Evolutionary conservation across 2,329 filamentous ascomycete genomes (phyloP).

Genomic region (Fusarium praegraminearum): DNA sequence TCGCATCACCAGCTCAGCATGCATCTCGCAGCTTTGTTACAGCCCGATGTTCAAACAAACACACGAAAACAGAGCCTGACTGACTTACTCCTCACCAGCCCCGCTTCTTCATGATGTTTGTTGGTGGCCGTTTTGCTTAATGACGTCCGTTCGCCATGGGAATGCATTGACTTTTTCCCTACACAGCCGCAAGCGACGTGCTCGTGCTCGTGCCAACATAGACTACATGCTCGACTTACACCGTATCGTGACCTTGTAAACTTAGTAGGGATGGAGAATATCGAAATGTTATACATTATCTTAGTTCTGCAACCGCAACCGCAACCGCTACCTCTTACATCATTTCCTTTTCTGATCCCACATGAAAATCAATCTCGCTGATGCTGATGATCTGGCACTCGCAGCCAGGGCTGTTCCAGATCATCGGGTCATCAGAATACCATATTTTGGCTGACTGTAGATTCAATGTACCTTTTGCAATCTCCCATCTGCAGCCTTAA

Average conservation of each 20-base stretch:
- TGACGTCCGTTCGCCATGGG: constrained; percentile 24
- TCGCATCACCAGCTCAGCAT: neutral
- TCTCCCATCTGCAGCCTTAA: constrained; percentile 44
- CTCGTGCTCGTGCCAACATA: neutral
- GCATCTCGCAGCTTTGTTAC: constrained; percentile 1
- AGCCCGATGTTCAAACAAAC: constrained; percentile 11
- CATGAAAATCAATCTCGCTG: constrained; percentile 44
- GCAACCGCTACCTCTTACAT: neutral
- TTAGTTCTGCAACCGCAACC: neutral
- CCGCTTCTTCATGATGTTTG: constrained; percentile 17
- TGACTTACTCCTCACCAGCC: constrained; percentile 7
- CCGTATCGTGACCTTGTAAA: neutral
- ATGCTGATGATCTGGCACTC: constrained; percentile 43
- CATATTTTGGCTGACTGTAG: neutral
- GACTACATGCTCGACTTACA: neutral
- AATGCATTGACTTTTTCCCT: constrained; percentile 25
- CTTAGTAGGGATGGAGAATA: neutral
- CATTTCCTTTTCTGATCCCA: constrained; percentile 20
- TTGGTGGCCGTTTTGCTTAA: constrained; percentile 16
- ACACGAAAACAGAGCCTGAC: neutral
- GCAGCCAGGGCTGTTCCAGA: constrained; percentile 46
- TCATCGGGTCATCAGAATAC: constrained; percentile 41
- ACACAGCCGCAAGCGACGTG: neutral
- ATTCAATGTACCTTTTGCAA: constrained; percentile 17
- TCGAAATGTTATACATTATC: constrained; percentile 1